Conservation (phyloP, 2,329 filamentous ascomycete genomes). For the Xylaria sp. region DNA sequence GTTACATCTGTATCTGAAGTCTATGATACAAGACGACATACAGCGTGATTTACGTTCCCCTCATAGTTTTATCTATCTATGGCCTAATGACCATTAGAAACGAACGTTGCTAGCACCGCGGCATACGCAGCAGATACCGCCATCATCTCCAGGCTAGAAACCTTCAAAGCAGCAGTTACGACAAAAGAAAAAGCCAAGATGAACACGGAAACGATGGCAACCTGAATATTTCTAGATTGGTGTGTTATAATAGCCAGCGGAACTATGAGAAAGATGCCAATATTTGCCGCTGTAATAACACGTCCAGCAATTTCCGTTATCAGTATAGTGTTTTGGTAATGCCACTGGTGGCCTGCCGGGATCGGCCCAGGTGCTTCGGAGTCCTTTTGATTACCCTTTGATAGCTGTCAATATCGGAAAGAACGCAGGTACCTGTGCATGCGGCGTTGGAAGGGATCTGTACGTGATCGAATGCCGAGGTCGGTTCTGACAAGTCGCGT, state of each 20-base stretch:
- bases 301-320: conserved; percentile 6
- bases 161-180: conserved; percentile 37
- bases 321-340: conserved; percentile 8
- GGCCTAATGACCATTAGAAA: conserved; percentile 18
- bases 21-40: no score
- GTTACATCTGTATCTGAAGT: no score
- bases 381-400: conserved; percentile 2
- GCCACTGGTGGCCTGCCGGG: neutral
- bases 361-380: neutral
- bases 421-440: conserved; percentile 34
- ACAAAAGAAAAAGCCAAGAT: conserved; percentile 37
- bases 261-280: conserved; percentile 2
- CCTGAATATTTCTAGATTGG: neutral
- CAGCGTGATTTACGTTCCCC: no score
- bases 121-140: conserved; percentile 41
- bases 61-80: no score
- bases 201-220: conserved; percentile 16
- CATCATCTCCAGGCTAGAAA: conserved; percentile 43
- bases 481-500: conserved; percentile 15
- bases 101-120: conserved; percentile 42
- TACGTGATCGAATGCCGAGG: conserved; percentile 18
- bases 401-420: conserved; percentile 29
- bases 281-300: neutral
- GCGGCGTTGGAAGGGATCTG: conserved; percentile 29
- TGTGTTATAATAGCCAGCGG: neutral